A percentile compares a stretch with the other conserved stretches of the same genome.
These are phyloP conservation scores for Trichocladium antarcticum DNA, from an alignment of 495 filamentous ascomycete genomes.

Conservation along the genomic window DNA sequence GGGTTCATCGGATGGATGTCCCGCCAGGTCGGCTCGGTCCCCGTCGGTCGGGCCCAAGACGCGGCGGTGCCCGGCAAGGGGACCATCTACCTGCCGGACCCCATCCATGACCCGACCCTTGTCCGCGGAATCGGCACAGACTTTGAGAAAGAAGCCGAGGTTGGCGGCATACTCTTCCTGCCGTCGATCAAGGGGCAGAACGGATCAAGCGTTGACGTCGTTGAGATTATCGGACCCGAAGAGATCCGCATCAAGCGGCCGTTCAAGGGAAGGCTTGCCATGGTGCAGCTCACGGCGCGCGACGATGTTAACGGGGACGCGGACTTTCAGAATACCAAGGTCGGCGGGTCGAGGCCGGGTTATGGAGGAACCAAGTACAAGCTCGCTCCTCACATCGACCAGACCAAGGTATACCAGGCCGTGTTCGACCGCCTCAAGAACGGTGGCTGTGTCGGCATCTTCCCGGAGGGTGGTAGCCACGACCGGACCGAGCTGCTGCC, in stretches of 20 bases:
- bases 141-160: slow-evolving; percentile 61
- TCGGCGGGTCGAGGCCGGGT: slow-evolving; percentile 43
- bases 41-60: slow-evolving; percentile 84
- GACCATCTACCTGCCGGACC: slow-evolving; percentile 83
- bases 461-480: slow-evolving; percentile 95
- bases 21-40: slow-evolving; percentile 68
- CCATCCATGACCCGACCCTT: slow-evolving; percentile 70
- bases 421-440: slow-evolving; percentile 71
- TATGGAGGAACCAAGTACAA: slow-evolving; percentile 78
- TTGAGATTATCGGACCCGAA: slow-evolving; percentile 65
- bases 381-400: slow-evolving; percentile 85
- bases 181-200: slow-evolving; percentile 69
- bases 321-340: slow-evolving; percentile 35
- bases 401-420: slow-evolving; percentile 83
- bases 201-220: slow-evolving; percentile 64
- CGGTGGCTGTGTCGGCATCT: slow-evolving; percentile 91
- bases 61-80: slow-evolving; percentile 67
- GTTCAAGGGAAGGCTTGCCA: slow-evolving; percentile 57
- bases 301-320: slow-evolving; percentile 53
- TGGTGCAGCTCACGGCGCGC: slow-evolving; percentile 70
- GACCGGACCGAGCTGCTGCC: slow-evolving; percentile 89
- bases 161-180: slow-evolving; percentile 75
- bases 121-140: slow-evolving; percentile 78
- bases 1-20: slow-evolving; percentile 80
- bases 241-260: slow-evolving; percentile 79